Evolutionary conservation across 441 rosid species (phyloP).

Genomic region (Breynia disticha): DNA sequence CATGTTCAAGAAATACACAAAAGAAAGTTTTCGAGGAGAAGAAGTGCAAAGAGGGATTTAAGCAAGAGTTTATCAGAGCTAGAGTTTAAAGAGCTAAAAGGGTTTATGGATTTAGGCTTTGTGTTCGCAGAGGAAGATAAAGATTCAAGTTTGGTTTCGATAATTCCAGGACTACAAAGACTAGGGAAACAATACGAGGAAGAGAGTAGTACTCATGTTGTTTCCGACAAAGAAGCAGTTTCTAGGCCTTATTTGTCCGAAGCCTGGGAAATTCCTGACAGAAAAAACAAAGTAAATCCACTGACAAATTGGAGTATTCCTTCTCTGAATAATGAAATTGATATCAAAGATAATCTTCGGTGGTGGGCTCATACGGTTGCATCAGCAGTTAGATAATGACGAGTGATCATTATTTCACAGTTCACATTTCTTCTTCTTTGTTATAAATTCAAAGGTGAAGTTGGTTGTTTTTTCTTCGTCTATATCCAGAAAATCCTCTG

Average conservation of each 20-base stretch:
- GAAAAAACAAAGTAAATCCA: conserved; percentile 25
- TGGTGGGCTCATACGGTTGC: conserved; percentile 84
- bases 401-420: not conserved
- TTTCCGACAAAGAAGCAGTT: conserved; percentile 15
- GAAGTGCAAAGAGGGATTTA: conserved; percentile 16
- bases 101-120: conserved; percentile 87
- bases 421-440: not conserved
- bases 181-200: conserved; percentile 24
- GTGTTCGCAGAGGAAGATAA: conserved; percentile 67
- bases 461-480: too few relatives aligned
- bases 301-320: conserved; percentile 59
- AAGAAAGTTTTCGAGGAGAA: conserved; percentile 3
- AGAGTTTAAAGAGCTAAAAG: conserved; percentile 65
- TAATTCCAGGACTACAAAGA: conserved; percentile 64
- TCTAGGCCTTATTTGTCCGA: conserved; percentile 72
- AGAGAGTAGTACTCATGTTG: conserved; percentile 3
- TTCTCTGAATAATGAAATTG: conserved; percentile 35
- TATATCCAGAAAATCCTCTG: too few relatives aligned
- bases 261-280: conserved; percentile 51
- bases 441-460: too few relatives aligned
- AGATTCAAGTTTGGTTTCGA: conserved; percentile 55
- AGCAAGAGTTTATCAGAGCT: conserved; percentile 52
- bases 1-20: not conserved
- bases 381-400: conserved; percentile 39
- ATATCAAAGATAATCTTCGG: conserved; percentile 55